Evolutionary conservation across 495 filamentous ascomycete genomes (phyloP).

Genomic region (Annulohypoxylon moriforme): DNA sequence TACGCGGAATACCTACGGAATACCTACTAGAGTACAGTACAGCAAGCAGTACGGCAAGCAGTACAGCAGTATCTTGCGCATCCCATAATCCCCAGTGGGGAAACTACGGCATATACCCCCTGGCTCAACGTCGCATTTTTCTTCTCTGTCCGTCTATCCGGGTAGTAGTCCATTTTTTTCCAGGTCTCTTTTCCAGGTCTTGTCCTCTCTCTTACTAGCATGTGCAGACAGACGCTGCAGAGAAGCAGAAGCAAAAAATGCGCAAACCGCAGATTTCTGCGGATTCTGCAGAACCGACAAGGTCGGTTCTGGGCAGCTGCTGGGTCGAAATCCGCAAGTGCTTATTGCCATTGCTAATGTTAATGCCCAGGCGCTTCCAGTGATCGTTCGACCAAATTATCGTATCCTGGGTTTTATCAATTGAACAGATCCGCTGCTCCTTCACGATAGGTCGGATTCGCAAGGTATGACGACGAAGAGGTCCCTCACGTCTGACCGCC

Average conservation of each 20-base stretch:
- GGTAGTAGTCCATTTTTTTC: conserved; percentile 33
- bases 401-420: conserved; percentile 31
- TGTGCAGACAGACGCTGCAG: conserved; percentile 29
- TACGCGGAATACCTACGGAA: neutral
- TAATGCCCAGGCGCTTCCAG: conserved; percentile 25
- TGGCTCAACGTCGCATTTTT: conserved; percentile 29
- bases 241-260: neutral
- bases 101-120: conserved; percentile 37
- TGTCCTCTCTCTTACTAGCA: conserved; percentile 31
- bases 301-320: conserved; percentile 2
- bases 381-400: conserved; percentile 24
- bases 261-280: conserved; percentile 15
- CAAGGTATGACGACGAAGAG: conserved; percentile 20
- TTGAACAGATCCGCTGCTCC: conserved; percentile 31
- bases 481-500: conserved; percentile 44
- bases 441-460: conserved; percentile 35
- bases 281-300: conserved; percentile 38
- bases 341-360: conserved; percentile 33
- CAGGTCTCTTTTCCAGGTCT: neutral
- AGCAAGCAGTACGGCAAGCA: no score
- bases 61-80: conserved; percentile 32
- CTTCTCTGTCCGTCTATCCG: conserved; percentile 37
- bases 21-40: conserved; percentile 20
- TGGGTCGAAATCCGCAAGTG: conserved; percentile 28
- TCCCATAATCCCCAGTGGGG: conserved; percentile 29